Percentiles rank a stretch among this genome's conserved stretches.
These are phyloP conservation scores for Ogataea wickerhamii DNA, from an alignment of 805 yeast species.

Conservation along the genomic window DNA sequence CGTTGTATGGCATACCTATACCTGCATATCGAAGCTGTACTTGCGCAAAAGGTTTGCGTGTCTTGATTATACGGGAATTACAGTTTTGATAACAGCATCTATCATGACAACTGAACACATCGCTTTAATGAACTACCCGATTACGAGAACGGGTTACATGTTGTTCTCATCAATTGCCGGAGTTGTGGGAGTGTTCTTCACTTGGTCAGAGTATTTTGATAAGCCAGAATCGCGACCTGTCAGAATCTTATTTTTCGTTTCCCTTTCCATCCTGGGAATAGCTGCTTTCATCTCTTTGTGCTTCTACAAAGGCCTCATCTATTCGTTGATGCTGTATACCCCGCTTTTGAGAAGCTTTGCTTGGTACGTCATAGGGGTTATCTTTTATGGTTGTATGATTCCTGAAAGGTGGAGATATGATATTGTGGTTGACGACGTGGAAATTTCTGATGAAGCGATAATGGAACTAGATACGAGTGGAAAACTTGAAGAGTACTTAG, in stretches of 20 bases:
- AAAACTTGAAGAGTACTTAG: constrained; percentile 36
- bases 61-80: constrained; percentile 92
- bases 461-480: constrained; percentile 28
- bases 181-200: constrained; percentile 64
- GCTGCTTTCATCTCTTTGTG: constrained; percentile 57
- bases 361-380: constrained; percentile 79
- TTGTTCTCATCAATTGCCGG: constrained; percentile 65
- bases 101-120: constrained; percentile 83
- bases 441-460: constrained; percentile 32
- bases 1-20: constrained; percentile 87
- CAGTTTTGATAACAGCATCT: constrained; percentile 84
- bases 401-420: constrained; percentile 88
- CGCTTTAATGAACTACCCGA: constrained; percentile 60
- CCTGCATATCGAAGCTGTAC: constrained; percentile 62
- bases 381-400: constrained; percentile 79
- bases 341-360: constrained; percentile 72
- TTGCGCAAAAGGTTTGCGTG: constrained; percentile 80
- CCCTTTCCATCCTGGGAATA: constrained; percentile 73
- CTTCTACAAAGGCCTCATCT: constrained; percentile 50
- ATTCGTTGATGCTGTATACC: constrained; percentile 50
- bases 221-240: constrained; percentile 77
- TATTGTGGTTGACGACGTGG: constrained; percentile 47
- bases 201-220: constrained; percentile 93
- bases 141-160: constrained; percentile 47
- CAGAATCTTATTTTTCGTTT: constrained; percentile 75